Percentiles rank a stretch among this genome's conserved stretches.
These are phyloP conservation scores for Zygosaccharomyces lentus DNA, from an alignment of 805 yeast species.

Conservation along the genomic window DNA sequence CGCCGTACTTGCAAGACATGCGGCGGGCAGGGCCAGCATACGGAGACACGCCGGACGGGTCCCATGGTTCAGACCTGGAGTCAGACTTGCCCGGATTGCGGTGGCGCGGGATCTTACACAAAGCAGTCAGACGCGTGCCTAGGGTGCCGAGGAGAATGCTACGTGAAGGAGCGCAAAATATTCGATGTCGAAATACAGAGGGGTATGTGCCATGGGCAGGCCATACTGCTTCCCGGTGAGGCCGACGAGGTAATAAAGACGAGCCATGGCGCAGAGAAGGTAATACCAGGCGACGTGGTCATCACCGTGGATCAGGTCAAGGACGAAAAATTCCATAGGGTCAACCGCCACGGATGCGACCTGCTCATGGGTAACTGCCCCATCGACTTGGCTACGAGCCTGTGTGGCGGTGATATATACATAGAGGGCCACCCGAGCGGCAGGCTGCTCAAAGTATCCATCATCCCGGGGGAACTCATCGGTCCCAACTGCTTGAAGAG, in stretches of 20 bases:
- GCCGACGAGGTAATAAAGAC: slow-evolving; percentile 58
- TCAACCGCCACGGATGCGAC: slow-evolving; percentile 44
- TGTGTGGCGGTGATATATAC: slow-evolving; percentile 50
- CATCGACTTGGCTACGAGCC: slow-evolving; percentile 50
- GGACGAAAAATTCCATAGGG: slow-evolving; percentile 34
- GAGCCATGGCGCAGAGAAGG: slow-evolving; percentile 21
- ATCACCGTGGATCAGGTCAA: slow-evolving; percentile 41
- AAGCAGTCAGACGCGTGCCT: slow-evolving; percentile 37
- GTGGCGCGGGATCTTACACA: slow-evolving; percentile 39
- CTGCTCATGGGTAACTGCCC: slow-evolving; percentile 40
- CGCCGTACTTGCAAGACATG: slow-evolving; percentile 38
- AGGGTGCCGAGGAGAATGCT: slow-evolving; percentile 44
- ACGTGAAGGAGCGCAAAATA: slow-evolving; percentile 45
- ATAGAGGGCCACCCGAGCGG: slow-evolving; percentile 33
- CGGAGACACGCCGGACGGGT: slow-evolving; percentile 42
- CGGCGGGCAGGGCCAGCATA: slow-evolving; percentile 41
- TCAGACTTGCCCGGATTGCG: slow-evolving; percentile 44
- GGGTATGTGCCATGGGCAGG: slow-evolving; percentile 52
- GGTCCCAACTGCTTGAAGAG: slow-evolving; percentile 45
- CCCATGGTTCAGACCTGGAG: slow-evolving; percentile 42
- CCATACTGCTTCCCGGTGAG: slow-evolving; percentile 50
- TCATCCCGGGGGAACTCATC: slow-evolving; percentile 50
- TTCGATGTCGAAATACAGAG: slow-evolving; percentile 51
- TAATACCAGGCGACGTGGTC: slow-evolving; percentile 64
- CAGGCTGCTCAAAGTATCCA: slow-evolving; percentile 41